Evolutionary conservation across 176 grass and related monocot genomes (phyloP).

Genomic region (Coix lacrymajobi): DNA sequence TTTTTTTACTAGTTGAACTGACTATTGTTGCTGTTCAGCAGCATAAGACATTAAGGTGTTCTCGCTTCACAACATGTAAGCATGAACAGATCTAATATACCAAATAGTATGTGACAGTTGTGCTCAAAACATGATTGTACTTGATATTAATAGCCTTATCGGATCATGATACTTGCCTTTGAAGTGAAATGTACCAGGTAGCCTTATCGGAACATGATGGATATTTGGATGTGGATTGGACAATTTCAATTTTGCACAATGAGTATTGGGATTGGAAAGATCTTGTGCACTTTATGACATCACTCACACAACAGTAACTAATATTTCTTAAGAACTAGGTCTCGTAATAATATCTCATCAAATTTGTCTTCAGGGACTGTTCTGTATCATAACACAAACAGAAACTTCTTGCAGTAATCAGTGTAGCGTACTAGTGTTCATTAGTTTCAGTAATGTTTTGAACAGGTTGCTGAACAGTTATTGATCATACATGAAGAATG

Average conservation of each 20-base stretch:
- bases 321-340: background rate
- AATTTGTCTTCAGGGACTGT: background rate
- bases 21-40: background rate
- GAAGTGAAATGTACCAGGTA: background rate
- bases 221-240: background rate
- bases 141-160: background rate
- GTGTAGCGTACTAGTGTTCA: slow-evolving; percentile 5
- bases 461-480: slow-evolving; percentile 71
- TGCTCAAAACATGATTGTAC: background rate
- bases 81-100: background rate
- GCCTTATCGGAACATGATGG: background rate
- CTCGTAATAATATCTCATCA: background rate
- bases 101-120: background rate
- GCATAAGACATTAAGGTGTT: background rate
- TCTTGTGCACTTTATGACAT: background rate
- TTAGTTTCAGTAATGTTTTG: slow-evolving; percentile 6
- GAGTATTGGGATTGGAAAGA: background rate
- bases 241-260: background rate
- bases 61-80: background rate
- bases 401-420: background rate
- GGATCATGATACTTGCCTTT: background rate
- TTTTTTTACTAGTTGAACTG: background rate
- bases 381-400: background rate
- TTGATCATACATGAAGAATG: slow-evolving; percentile 87
- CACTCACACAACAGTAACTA: background rate